Evolutionary conservation across 768 basidiomycete species (phyloP).

Genomic region (Boletus pseudo-olivaceus): DNA sequence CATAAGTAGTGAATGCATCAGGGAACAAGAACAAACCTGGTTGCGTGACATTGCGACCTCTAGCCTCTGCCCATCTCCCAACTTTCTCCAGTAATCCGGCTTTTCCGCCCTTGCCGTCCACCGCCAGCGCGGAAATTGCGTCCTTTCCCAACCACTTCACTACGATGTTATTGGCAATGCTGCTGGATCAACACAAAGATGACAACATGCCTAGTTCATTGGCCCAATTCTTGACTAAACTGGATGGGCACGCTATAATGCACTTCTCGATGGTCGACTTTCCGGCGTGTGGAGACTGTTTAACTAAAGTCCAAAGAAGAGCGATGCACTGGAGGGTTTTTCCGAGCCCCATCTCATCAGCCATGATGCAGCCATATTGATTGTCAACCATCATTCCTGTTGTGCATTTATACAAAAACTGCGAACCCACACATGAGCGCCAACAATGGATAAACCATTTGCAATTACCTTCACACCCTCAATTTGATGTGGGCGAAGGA

Average conservation of each 20-base stretch:
- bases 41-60: conserved; percentile 85
- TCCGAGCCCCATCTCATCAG: conserved; percentile 98
- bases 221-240: conserved; percentile 97
- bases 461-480: conserved; percentile 88
- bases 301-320: conserved; percentile 90
- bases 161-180: conserved; percentile 29
- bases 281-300: conserved; percentile 87
- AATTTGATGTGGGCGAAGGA: conserved; percentile 94
- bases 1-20: neutral
- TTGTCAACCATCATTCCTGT: conserved; percentile 91
- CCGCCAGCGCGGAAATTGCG: conserved; percentile 74
- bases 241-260: conserved; percentile 95
- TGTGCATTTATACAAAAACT: conserved; percentile 96
- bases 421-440: conserved; percentile 3
- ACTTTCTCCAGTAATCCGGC: conserved; percentile 76
- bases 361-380: conserved; percentile 97
- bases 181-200: neutral
- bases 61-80: conserved; percentile 83
- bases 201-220: conserved; percentile 77
- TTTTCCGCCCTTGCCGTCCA: conserved; percentile 92
- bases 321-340: conserved; percentile 97
- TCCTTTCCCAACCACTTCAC: conserved; percentile 95
- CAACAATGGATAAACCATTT: neutral
- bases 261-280: conserved; percentile 93
- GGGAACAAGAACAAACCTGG: conserved; percentile 55